Percentiles rank a stretch among this genome's conserved stretches.
These are phyloP conservation scores for Rhazya stricta DNA, from an alignment of 257 asterid species.

Conservation along the genomic window DNA sequence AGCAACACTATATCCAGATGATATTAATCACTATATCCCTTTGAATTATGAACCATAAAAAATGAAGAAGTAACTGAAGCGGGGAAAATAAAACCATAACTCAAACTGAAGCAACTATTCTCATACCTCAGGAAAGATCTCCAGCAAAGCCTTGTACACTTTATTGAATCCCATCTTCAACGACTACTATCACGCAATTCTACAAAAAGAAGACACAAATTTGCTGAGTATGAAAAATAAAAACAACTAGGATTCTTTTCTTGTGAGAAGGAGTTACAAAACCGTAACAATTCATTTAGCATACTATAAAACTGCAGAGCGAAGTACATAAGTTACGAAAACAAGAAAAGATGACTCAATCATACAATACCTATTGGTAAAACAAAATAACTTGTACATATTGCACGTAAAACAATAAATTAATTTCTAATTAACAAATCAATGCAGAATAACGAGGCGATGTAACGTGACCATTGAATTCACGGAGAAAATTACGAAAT, in stretches of 20 bases:
- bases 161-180: constrained; percentile 32
- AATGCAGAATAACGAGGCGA: background rate
- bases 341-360: background rate
- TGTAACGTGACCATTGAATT: background rate
- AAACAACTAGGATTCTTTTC: background rate
- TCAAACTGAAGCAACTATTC: background rate
- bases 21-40: background rate
- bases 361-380: background rate
- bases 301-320: background rate
- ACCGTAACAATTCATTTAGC: background rate
- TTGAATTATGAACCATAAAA: too few species aligned
- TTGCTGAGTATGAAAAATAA: background rate
- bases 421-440: background rate
- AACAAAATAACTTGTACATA: too few species aligned
- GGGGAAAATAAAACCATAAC: background rate
- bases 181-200: constrained; percentile 11
- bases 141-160: constrained; percentile 30
- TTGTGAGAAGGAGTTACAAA: background rate
- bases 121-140: constrained; percentile 40
- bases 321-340: background rate
- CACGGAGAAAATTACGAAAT: background rate
- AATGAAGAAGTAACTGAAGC: background rate
- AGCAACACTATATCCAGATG: background rate
- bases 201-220: constrained; percentile 7
- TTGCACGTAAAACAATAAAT: background rate